Base-by-base conservation (phyloP, 2,329 filamentous ascomycete genomes). In the Huntiella bhutanensis region DNA sequence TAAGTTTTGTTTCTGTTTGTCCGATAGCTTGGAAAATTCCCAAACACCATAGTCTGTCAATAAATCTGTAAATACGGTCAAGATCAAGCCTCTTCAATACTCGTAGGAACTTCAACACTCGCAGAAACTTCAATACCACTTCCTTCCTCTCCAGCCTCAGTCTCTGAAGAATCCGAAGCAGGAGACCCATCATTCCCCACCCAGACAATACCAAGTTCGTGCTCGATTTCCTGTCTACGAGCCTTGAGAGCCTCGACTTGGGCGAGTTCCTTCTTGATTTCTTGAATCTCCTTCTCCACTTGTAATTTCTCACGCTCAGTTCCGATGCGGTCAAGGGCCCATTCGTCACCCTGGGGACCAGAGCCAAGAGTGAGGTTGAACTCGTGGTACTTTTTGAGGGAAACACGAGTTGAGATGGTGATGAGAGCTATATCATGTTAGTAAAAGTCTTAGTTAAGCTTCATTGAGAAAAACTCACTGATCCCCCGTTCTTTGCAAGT, bases 341-440 rank as follows among this genome's bases (percentile, higher is more conserved):
- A 96, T 56, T 82, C 81, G 46, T 83, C 80, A n/a, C 81, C 84
- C 43, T 77, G 72, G 12, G 82, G 76, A 44, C 87, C 88, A 49
- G 82, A 65, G 22, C 87, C 87, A 4, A 98, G 74, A 3, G 79
- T 80, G 7, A 98, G 75, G 54, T 92, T 93, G 62, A 78, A 95
- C 0, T 79, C 87, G 64, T 98, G 91, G 58, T 96, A 96, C 57
- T 88, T 87, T 62, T 95, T 95, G 49, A 98, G 71, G 16, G 85
- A 93, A 11, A 84, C 88, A 38, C 91, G 80, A 0, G 91, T 98
- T 1, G 86, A 94, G 50, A 98, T 88, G 0, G 91, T 98, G 55
- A 98, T 91, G 3, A 98, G 67, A 1, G 91, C 80, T 84, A 52
- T 17, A n/a, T 2, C 5, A 5, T 42, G 53, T 59, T 52, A 59